phyloP scores from a whole-genome alignment of 768 basidiomycete genomes.

The Mrakia blollopis region DNA sequence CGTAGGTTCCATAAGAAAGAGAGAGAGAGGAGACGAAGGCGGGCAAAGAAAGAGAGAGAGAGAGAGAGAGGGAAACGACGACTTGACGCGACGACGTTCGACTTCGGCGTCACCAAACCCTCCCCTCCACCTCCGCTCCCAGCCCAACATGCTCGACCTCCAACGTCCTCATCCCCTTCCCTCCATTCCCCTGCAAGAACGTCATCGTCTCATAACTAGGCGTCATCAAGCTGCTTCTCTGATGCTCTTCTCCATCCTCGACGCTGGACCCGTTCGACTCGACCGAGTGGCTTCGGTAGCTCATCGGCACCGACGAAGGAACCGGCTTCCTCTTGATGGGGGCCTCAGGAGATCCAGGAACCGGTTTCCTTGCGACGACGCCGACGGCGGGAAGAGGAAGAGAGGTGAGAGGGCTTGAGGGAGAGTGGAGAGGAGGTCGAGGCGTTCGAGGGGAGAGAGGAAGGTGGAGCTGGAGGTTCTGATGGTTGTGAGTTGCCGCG shows the following conservation, averaged over 20 bases:
- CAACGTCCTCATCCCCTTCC: background rate
- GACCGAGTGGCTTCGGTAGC: background rate
- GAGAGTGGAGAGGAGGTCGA: background rate
- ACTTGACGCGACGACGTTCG: background rate
- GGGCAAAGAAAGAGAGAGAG: too few relatives aligned
- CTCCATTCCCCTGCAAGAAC: background rate
- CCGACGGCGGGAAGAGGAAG: background rate
- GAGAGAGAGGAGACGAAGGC: background rate
- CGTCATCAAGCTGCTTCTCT: too few relatives aligned
- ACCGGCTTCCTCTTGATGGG: background rate
- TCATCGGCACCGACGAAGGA: background rate
- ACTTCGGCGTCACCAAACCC: constrained; percentile 10
- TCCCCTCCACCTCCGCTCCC: background rate
- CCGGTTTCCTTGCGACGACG: background rate
- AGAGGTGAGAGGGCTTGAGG: background rate
- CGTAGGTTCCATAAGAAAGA: background rate
- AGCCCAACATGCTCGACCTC: constrained; percentile 1
- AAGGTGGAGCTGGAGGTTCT: background rate
- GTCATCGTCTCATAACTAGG: background rate
- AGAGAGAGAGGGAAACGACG: background rate
- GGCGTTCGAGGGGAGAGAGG: background rate
- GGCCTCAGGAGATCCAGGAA: background rate
- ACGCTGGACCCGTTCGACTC: background rate
- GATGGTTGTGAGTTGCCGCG: background rate
- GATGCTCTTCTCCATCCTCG: background rate